phyloP scores from a whole-genome alignment of 352 stramenopile genomes.

The Phytophthora chlamydospora region DNA sequence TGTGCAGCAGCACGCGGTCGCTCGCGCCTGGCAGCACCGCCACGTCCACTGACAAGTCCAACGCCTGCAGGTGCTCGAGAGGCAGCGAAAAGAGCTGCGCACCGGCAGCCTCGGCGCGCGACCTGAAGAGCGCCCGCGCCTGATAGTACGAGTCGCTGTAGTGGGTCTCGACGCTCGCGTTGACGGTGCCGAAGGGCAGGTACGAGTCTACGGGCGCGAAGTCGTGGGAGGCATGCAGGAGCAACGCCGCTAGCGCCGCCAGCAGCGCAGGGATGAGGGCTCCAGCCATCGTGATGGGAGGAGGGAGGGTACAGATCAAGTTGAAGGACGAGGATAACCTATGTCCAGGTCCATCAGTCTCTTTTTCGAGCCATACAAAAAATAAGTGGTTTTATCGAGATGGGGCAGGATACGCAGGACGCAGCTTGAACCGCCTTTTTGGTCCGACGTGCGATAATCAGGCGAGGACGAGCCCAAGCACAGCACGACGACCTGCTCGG shows the following conservation, averaged over 20 bases:
- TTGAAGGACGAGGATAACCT: constrained; percentile 7
- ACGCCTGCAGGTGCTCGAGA: constrained; percentile 40
- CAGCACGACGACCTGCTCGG: too few relatives aligned
- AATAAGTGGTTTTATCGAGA: too few relatives aligned
- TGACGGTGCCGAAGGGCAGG: constrained; percentile 6
- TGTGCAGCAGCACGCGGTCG: constrained; percentile 69
- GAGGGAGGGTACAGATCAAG: too few relatives aligned
- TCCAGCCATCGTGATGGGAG: constrained; percentile 4
- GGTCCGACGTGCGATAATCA: too few relatives aligned
- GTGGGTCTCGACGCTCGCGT: constrained; percentile 46
- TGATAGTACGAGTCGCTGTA: constrained; percentile 74
- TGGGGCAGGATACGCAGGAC: too few relatives aligned
- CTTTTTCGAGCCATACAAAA: too few relatives aligned
- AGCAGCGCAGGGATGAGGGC: constrained; percentile 6
- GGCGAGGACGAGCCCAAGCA: too few relatives aligned
- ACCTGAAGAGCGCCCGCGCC: constrained; percentile 64
- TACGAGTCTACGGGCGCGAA: constrained; percentile 61
- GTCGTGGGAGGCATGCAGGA: constrained; percentile 51
- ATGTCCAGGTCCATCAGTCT: too few relatives aligned
- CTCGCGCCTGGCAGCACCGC: constrained; percentile 56
- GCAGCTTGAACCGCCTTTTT: too few relatives aligned
- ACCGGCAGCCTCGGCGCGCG: constrained; percentile 36
- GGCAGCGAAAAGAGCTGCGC: constrained; percentile 56
- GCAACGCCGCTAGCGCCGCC: constrained; percentile 37
- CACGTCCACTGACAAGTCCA: constrained; percentile 75